Percentiles rank a stretch among this genome's conserved stretches.
Evolutionary conservation across 306 rosid species (phyloP).

Genomic region (Adenanthera pavonina): DNA sequence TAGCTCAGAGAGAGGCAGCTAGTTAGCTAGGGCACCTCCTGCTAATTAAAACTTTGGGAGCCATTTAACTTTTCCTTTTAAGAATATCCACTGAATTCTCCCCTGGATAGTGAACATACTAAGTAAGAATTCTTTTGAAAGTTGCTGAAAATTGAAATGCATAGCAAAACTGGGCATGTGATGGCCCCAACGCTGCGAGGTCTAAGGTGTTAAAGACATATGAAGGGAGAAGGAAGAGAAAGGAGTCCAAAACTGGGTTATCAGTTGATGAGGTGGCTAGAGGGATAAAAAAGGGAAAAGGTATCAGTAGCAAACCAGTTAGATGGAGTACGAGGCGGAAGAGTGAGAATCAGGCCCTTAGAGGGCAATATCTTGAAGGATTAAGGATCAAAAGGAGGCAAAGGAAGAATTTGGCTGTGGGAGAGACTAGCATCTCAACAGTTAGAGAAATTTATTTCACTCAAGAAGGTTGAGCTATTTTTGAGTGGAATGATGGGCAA

Average conservation of each 20-base stretch:
- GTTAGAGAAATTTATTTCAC: no score
- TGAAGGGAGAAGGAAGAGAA: neutral
- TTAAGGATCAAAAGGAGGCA: no score
- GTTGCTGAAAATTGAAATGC: slow-evolving; percentile 23
- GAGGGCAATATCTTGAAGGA: no score
- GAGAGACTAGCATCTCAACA: no score
- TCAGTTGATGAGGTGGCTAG: neutral
- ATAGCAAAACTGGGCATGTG: slow-evolving; percentile 1
- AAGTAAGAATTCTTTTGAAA: neutral
- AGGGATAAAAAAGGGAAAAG: neutral
- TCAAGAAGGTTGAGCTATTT: slow-evolving; percentile 1
- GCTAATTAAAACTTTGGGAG: neutral
- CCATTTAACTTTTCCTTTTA: neutral
- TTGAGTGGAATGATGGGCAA: slow-evolving; percentile 31
- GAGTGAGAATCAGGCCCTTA: no score
- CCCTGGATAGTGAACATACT: neutral
- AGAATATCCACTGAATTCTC: slow-evolving; percentile 1
- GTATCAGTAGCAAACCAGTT: no score
- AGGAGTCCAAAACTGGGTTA: neutral
- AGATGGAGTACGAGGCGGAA: no score
- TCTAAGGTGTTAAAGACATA: neutral
- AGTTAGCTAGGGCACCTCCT: neutral
- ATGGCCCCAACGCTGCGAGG: neutral
- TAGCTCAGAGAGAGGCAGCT: neutral
- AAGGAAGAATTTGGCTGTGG: no score